Percentiles rank a stretch among this genome's conserved stretches.
Evolutionary conservation across 1,284 basidiomycete species (phyloP).

Genomic region (Moniliophthora roreri): DNA sequence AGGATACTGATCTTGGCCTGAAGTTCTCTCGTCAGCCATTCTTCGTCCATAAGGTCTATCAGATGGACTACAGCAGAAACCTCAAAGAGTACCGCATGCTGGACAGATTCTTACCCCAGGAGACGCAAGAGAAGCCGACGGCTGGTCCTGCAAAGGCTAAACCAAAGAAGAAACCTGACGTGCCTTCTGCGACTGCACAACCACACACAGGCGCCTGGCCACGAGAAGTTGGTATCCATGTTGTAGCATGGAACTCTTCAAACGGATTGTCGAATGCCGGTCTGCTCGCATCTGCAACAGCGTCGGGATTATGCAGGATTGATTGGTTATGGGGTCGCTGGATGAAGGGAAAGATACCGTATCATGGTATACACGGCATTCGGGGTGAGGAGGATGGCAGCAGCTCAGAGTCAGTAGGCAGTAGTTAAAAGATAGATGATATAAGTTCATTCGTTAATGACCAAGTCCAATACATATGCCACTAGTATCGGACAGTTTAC

Average conservation of each 20-base stretch:
- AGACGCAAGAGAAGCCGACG: constrained; percentile 55
- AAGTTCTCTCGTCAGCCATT: constrained; percentile 56
- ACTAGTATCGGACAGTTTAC: no score
- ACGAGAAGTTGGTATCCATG: constrained; percentile 70
- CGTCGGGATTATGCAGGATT: constrained; percentile 81
- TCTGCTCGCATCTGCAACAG: constrained; percentile 76
- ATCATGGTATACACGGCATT: constrained; percentile 42
- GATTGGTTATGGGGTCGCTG: constrained; percentile 75
- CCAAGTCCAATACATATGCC: no score
- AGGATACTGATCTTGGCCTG: no score
- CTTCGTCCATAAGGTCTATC: constrained; percentile 77
- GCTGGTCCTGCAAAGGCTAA: constrained; percentile 33
- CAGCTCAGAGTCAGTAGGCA: no score
- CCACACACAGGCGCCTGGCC: constrained; percentile 64
- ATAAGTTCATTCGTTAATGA: no score
- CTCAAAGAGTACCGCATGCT: constrained; percentile 79
- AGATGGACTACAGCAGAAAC: constrained; percentile 81
- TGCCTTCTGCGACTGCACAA: constrained; percentile 24
- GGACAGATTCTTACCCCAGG: constrained; percentile 70
- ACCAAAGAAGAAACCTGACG: constrained; percentile 26
- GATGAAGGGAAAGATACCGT: constrained; percentile 61
- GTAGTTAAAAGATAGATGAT: no score
- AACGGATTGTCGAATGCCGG: constrained; percentile 67
- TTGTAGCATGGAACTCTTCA: constrained; percentile 77
- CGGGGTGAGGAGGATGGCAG: constrained; percentile 7